Evolutionary conservation across 129 eudicot species (phyloP).

Genomic region (Sambucus nigra): DNA sequence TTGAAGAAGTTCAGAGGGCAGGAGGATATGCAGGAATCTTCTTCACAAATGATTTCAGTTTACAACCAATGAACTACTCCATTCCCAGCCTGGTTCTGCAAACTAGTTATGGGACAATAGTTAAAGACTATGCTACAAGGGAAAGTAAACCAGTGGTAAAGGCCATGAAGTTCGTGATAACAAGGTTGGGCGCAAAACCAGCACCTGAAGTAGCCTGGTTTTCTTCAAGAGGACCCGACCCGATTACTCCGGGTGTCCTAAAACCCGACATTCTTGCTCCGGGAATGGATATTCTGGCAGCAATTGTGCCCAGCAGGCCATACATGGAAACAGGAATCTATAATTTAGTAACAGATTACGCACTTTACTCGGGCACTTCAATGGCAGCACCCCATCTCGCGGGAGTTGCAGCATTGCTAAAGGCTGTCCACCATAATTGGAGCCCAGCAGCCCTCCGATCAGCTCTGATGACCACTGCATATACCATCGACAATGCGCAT

Average conservation of each 20-base stretch:
- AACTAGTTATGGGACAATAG: slow-evolving; percentile 3
- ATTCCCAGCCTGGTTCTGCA: slow-evolving; percentile 12
- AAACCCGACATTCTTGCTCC: slow-evolving; percentile 59
- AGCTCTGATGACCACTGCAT: slow-evolving; percentile 19
- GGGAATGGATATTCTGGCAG: slow-evolving; percentile 36
- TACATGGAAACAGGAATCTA: slow-evolving; percentile 19
- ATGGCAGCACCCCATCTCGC: slow-evolving; percentile 24
- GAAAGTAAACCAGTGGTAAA: slow-evolving; percentile 17
- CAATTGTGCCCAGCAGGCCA: slow-evolving; percentile 25
- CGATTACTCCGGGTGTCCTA: slow-evolving; percentile 23
- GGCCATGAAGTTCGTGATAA: slow-evolving; percentile 28
- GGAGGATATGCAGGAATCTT: slow-evolving; percentile 26
- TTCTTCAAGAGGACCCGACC: slow-evolving; percentile 54
- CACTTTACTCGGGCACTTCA: slow-evolving; percentile 23
- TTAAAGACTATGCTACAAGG: slow-evolving; percentile 24
- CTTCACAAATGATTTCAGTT: slow-evolving; percentile 9
- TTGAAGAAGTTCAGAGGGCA: neutral
- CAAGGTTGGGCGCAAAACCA: slow-evolving; percentile 29
- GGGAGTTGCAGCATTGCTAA: slow-evolving; percentile 21
- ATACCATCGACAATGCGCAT: slow-evolving; percentile 19
- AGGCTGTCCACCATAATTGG: slow-evolving; percentile 15
- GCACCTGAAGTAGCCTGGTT: slow-evolving; percentile 34
- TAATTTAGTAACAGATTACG: slow-evolving; percentile 23
- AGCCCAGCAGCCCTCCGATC: slow-evolving; percentile 22
- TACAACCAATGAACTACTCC: slow-evolving; percentile 8